These are phyloP conservation scores for Closterium sp. DNA, from an alignment of 139 green algal genomes.

Conservation along the genomic window DNA sequence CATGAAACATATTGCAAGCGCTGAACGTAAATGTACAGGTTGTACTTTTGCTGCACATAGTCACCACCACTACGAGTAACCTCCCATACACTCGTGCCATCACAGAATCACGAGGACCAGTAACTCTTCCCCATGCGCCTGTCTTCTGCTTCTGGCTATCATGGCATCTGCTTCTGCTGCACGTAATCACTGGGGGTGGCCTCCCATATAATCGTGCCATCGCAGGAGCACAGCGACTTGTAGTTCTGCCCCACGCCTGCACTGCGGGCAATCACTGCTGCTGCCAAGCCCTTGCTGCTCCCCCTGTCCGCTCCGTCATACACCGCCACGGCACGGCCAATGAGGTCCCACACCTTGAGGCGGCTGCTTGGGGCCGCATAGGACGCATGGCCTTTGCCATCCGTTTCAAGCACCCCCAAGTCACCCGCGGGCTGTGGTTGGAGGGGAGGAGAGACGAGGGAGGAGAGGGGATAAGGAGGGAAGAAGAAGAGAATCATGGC, in stretches of 20 bases:
- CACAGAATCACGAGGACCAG: constrained; percentile 44
- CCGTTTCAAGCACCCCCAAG: constrained; percentile 18
- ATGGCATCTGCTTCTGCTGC: background rate
- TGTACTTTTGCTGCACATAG: constrained; percentile 9
- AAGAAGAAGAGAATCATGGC: too few species aligned
- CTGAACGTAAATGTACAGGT: too few species aligned
- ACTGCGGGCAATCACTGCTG: constrained; percentile 49
- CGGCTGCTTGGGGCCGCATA: background rate
- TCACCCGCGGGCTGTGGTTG: background rate
- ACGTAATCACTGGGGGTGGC: constrained; percentile 33
- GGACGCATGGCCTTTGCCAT: constrained; percentile 44
- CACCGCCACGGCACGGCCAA: constrained; percentile 46
- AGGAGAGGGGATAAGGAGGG: background rate
- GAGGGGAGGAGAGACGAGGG: background rate
- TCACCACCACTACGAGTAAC: constrained; percentile 15
- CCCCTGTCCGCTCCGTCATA: constrained; percentile 18
- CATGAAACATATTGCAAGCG: too few species aligned
- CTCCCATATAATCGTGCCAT: constrained; percentile 54
- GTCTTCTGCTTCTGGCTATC: too few species aligned
- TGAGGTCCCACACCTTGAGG: constrained; percentile 50
- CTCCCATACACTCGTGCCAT: constrained; percentile 51
- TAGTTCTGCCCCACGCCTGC: constrained; percentile 48
- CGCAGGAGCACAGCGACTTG: constrained; percentile 50
- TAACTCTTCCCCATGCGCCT: constrained; percentile 46
- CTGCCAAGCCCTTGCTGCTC: constrained; percentile 11